Conservation (phyloP, 2,329 filamentous ascomycete species). For the Drechslera avenae region DNA sequence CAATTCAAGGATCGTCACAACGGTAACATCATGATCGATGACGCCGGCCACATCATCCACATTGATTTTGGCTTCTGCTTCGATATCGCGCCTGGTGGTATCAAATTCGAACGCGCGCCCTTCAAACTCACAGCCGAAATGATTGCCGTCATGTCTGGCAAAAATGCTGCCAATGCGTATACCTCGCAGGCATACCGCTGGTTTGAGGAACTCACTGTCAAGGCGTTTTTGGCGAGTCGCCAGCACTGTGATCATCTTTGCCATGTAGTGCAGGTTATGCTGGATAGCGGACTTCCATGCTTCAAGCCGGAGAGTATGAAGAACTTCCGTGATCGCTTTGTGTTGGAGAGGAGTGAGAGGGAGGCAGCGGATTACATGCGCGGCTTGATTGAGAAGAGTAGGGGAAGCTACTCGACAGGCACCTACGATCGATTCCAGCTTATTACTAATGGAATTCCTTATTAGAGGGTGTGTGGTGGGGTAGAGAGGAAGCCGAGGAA, state of each 20-base stretch:
- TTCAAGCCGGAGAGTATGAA: conserved; percentile 96
- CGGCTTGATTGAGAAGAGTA: conserved; percentile 86
- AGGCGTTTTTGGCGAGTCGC: conserved; percentile 87
- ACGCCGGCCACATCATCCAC: conserved; percentile 83
- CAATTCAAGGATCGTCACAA: conserved; percentile 98
- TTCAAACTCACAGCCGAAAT: conserved; percentile 99
- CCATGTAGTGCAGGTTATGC: conserved; percentile 91
- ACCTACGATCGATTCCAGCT: conserved; percentile 98
- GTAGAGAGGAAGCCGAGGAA: neutral
- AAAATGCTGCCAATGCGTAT: conserved; percentile 48
- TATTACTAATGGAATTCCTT: conserved; percentile 95
- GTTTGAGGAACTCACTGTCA: conserved; percentile 96
- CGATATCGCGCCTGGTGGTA: conserved; percentile 94
- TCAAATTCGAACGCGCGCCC: conserved; percentile 95
- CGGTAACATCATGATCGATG: conserved; percentile 84
- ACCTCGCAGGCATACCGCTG: conserved; percentile 88
- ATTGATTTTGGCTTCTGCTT: conserved; percentile 99
- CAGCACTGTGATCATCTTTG: conserved; percentile 87
- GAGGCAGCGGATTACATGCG: conserved; percentile 96
- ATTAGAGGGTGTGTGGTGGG: conserved; percentile 60
- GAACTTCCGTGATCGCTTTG: conserved; percentile 91
- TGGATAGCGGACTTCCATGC: conserved; percentile 93
- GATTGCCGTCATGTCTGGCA: conserved; percentile 97
- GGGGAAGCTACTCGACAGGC: conserved; percentile 87
- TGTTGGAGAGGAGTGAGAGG: conserved; percentile 85